phyloP scores from a whole-genome alignment of 192 early-diverging fungal species.

The Coemansia sp. region DNA sequence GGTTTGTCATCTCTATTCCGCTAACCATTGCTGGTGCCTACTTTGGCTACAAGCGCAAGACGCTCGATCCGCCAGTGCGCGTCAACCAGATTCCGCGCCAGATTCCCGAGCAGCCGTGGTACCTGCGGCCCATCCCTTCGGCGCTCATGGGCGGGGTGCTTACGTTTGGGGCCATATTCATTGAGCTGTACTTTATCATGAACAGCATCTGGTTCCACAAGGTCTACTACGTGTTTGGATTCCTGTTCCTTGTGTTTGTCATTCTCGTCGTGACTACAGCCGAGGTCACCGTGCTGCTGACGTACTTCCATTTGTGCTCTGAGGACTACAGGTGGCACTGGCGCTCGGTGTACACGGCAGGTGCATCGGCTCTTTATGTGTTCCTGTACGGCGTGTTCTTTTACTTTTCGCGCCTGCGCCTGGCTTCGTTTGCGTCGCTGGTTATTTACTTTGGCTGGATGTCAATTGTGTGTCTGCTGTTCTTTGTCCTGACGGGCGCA shows the following conservation, averaged over 20 bases:
- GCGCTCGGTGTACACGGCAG: conserved; percentile 83
- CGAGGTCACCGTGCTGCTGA: conserved; percentile 82
- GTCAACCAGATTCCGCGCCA: conserved; percentile 93
- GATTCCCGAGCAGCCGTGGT: conserved; percentile 84
- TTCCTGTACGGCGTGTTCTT: conserved; percentile 88
- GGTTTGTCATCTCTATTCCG: conserved; percentile 81
- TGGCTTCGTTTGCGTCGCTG: conserved; percentile 74
- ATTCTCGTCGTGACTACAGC: conserved; percentile 82
- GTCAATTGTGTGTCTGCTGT: conserved; percentile 67
- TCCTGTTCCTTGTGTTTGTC: conserved; percentile 83
- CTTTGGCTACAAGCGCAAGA: conserved; percentile 65
- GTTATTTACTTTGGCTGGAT: conserved; percentile 92
- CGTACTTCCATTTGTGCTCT: conserved; percentile 85
- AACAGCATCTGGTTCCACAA: conserved; percentile 91
- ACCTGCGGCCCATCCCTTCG: conserved; percentile 70
- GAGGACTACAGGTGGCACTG: conserved; percentile 90
- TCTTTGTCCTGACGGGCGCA: conserved; percentile 75
- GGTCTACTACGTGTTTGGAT: conserved; percentile 93
- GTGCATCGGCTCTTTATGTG: conserved; percentile 82
- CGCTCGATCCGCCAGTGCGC: conserved; percentile 74
- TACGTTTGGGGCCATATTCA: conserved; percentile 91
- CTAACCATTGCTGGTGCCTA: conserved; percentile 76
- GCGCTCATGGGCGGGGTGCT: conserved; percentile 81
- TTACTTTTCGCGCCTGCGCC: conserved; percentile 73
- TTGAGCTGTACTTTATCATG: conserved; percentile 97